Evolutionary conservation across 352 stramenopile genomes (phyloP).

Genomic region (Peronospora farinosa): DNA sequence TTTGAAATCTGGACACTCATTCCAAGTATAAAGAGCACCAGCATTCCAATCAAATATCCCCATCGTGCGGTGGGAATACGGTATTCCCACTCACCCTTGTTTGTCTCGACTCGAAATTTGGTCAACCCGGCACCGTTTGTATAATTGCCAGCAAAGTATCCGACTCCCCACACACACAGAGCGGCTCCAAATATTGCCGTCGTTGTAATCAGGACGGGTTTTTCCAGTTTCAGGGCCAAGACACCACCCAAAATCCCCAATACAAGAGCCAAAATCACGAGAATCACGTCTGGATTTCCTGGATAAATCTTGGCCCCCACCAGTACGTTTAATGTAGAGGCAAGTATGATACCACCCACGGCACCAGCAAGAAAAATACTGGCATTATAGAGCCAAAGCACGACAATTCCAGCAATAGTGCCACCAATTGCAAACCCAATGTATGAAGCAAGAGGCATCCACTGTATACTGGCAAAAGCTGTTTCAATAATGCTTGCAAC

Average conservation of each 20-base stretch:
- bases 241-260: conserved; percentile 38
- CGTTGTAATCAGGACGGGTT: conserved; percentile 44
- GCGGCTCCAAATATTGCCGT: conserved; percentile 55
- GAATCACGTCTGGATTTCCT: conserved; percentile 37
- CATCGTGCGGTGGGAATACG: conserved; percentile 64
- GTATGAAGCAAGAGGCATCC: conserved; percentile 52
- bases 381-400: conserved; percentile 43
- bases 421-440: conserved; percentile 46
- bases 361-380: conserved; percentile 48
- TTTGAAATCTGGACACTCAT: conserved; percentile 58
- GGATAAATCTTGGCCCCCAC: conserved; percentile 48
- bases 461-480: conserved; percentile 39
- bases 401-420: conserved; percentile 32
- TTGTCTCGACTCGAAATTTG: conserved; percentile 34
- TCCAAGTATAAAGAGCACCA: conserved; percentile 53
- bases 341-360: conserved; percentile 43
- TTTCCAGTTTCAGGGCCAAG: conserved; percentile 51
- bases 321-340: conserved; percentile 44
- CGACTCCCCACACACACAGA: conserved; percentile 48
- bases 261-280: conserved; percentile 36
- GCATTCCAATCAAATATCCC: conserved; percentile 56
- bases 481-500: conserved; percentile 48
- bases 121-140: conserved; percentile 52
- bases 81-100: conserved; percentile 49
- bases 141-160: conserved; percentile 64